Conservation (phyloP, 2,329 filamentous ascomycete species). For the Colletotrichum tanaceti region DNA sequence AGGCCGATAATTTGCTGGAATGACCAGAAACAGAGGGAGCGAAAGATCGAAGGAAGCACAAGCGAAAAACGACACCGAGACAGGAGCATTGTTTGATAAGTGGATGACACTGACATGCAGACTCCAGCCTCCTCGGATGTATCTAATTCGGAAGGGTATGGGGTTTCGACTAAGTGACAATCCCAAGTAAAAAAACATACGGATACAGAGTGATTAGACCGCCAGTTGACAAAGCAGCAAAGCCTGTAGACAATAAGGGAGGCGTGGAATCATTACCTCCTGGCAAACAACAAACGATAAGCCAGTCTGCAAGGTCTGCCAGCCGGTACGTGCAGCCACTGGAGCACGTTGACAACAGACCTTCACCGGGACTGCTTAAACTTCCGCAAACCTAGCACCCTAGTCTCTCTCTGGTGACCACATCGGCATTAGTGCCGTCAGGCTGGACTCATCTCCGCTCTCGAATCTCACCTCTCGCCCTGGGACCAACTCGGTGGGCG, state of each 20-base stretch:
- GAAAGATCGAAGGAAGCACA: not conserved
- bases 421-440: not conserved
- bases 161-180: not conserved
- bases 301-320: constrained; percentile 20
- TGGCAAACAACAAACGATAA: constrained; percentile 1
- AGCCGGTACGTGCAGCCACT: constrained; percentile 14
- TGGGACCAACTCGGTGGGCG: not conserved
- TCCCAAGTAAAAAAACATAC: constrained; percentile 5
- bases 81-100: not conserved
- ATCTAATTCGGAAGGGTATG: not conserved
- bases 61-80: not conserved
- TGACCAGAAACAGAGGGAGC: not conserved
- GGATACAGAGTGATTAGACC: not conserved
- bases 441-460: constrained; percentile 6
- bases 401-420: constrained; percentile 8
- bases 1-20: not conserved
- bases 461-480: not conserved
- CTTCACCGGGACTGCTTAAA: constrained; percentile 21
- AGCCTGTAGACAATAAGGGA: not conserved
- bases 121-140: not conserved
- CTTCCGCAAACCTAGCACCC: constrained; percentile 28
- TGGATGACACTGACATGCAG: not conserved
- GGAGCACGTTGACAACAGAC: constrained; percentile 4
- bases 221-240: constrained; percentile 4
- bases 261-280: no score